These are phyloP conservation scores for Magnaporthales sp. DNA, from an alignment of 2,329 filamentous ascomycete species.

Conservation along the genomic window DNA sequence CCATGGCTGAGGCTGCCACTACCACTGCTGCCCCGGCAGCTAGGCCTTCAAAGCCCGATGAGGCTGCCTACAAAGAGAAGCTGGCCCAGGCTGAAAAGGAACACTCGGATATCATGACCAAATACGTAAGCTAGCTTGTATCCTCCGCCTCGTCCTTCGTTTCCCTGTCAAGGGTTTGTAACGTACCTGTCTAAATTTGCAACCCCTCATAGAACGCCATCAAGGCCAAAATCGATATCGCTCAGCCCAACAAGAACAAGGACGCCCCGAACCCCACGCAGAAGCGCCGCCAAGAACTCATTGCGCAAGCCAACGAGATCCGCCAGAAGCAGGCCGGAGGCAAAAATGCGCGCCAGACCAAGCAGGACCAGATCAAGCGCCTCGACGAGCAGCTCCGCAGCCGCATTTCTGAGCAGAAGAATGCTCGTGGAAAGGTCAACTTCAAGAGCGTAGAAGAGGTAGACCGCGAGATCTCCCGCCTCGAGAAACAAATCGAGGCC, in stretches of 20 bases:
- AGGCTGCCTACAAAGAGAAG: conserved; percentile 71
- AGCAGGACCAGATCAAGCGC: conserved; percentile 86
- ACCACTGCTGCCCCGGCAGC: conserved; percentile 35
- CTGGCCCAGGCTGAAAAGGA: conserved; percentile 81
- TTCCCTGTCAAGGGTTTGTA: background rate
- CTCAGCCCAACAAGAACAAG: conserved; percentile 62
- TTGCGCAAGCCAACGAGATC: conserved; percentile 74
- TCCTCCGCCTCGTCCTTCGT: background rate
- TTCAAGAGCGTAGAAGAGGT: conserved; percentile 88
- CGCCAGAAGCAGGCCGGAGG: conserved; percentile 78
- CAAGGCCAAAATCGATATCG: conserved; percentile 81
- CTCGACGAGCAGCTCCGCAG: conserved; percentile 84
- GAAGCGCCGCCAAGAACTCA: conserved; percentile 80
- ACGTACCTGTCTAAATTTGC: background rate
- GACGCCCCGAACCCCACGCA: conserved; percentile 73
- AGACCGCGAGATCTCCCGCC: conserved; percentile 68
- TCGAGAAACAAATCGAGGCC: conserved; percentile 79
- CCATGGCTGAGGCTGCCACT: conserved; percentile 40
- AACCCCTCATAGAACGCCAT: conserved; percentile 61
- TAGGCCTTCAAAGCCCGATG: conserved; percentile 81
- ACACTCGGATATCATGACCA: conserved; percentile 66
- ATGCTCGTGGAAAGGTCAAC: conserved; percentile 65
- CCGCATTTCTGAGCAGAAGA: conserved; percentile 80
- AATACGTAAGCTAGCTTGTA: conserved; percentile 22
- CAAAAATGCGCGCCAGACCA: conserved; percentile 70